Percentiles rank a stretch among this genome's conserved stretches.
phyloP scores from a whole-genome alignment of 495 filamentous ascomycete species.

The Tuber aestivum region DNA sequence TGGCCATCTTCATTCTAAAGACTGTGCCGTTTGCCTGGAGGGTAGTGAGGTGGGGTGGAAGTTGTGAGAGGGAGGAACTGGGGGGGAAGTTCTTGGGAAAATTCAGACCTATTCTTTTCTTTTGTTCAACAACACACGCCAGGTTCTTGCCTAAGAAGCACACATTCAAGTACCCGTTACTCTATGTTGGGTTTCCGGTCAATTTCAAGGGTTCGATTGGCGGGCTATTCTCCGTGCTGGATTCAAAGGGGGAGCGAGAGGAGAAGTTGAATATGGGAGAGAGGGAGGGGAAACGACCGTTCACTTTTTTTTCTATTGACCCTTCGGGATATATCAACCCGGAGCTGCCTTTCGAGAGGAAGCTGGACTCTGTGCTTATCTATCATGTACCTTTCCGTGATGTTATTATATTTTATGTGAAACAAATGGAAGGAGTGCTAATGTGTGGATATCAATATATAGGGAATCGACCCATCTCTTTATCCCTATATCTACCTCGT shows the following conservation, averaged over 20 bases:
- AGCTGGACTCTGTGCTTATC: conserved; percentile 33
- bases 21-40: conserved; percentile 32
- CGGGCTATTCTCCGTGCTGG: conserved; percentile 53
- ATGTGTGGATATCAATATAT: conserved; percentile 6
- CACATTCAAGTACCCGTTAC: conserved; percentile 60
- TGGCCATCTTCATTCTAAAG: conserved; percentile 27
- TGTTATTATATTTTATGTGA: conserved; percentile 34
- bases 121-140: conserved; percentile 57
- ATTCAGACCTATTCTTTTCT: conserved; percentile 51
- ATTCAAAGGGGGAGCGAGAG: conserved; percentile 27
- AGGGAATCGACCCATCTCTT: conserved; percentile 37
- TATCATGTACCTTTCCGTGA: conserved; percentile 43
- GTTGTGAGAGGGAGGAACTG: conserved; percentile 7
- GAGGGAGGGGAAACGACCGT: conserved; percentile 33
- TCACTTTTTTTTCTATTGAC: conserved; percentile 50
- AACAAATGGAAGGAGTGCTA: conserved; percentile 14
- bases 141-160: conserved; percentile 59
- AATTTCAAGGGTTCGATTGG: conserved; percentile 53
- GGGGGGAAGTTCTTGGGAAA: conserved; percentile 32
- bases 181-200: conserved; percentile 62
- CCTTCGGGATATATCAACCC: conserved; percentile 62
- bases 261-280: conserved; percentile 31
- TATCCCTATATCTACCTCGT: conserved; percentile 61
- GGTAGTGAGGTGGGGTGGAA: conserved; percentile 19
- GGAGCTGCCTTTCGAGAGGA: conserved; percentile 51